Evolutionary conservation across 768 basidiomycete species (phyloP).

Genomic region (Auricularia sp.): DNA sequence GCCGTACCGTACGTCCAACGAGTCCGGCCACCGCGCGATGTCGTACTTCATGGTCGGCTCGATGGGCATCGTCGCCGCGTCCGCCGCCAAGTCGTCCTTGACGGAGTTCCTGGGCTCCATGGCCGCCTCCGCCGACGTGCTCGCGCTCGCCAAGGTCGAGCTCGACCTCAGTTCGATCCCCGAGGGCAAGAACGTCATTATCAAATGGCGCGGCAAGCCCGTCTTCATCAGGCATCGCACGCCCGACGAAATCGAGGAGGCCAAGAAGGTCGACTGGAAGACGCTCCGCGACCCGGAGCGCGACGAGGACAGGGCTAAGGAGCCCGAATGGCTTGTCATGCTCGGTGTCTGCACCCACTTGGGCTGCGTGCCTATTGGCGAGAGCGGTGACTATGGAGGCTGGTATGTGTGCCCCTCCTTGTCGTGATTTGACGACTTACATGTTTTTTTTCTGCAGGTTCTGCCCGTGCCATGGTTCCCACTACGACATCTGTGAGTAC

Average conservation of each 20-base stretch:
- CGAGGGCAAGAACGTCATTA: constrained; percentile 93
- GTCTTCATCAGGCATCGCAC: constrained; percentile 99
- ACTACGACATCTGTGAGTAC: constrained; percentile 85
- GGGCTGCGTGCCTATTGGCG: constrained; percentile 97
- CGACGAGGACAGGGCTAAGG: constrained; percentile 82
- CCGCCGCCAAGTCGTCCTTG: constrained; percentile 86
- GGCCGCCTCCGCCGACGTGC: constrained; percentile 94
- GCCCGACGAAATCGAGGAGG: constrained; percentile 82
- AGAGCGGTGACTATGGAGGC: constrained; percentile 93
- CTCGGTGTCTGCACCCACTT: constrained; percentile 92
- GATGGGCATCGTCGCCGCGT: constrained; percentile 87
- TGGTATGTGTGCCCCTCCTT: constrained; percentile 48
- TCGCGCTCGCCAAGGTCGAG: constrained; percentile 96
- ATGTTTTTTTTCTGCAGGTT: constrained; percentile 38
- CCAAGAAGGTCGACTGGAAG: constrained; percentile 77
- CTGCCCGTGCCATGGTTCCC: constrained; percentile 98
- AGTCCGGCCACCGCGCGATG: constrained; percentile 58
- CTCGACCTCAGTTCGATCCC: constrained; percentile 83
- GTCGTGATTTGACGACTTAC: too few species aligned
- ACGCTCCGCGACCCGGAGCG: constrained; percentile 81
- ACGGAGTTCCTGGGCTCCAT: constrained; percentile 92
- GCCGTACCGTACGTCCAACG: constrained; percentile 62
- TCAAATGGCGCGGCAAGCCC: constrained; percentile 99
- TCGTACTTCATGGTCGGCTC: constrained; percentile 89
- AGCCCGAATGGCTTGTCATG: constrained; percentile 95